Base-by-base conservation (phyloP, 169 alveolate species). In the Theileria annulata region DNA sequence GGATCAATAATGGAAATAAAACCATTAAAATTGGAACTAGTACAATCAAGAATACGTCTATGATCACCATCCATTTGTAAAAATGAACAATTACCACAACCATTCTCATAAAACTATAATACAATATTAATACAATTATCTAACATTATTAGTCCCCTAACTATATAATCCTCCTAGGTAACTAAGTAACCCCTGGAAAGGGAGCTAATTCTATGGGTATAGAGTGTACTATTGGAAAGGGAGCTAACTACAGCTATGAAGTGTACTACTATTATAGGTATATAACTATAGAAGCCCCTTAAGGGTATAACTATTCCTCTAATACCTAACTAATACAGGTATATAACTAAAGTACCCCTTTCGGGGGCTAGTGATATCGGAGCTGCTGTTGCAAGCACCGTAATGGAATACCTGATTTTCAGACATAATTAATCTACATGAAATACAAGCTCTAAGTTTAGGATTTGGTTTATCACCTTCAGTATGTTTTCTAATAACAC, bases 41-140 rank as follows among this genome's bases (percentile, higher is more conserved):
- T 94, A 62, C 96, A 92, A 68, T 90, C 94, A 71, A 89, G 88
- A 31, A 91, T 94, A 54, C 94, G 84, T 35, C 91, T 92, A 28
- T 96, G 77, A 64, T 94, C 96, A 19, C 95, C 95, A 15, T 93
- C 96, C 95, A 94, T 91, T 66, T 92, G 94, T 12, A 94, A 79
- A 80, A 73, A 87, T 25, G 94, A 82, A 78, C 97, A 94, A 86
- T 94, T 94, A 23, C 93, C 95, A 59, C 97, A 94, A n/a, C 97
- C 97, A 33, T 83, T 79, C 64, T 94, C 96, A 70, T 90, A 94
- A 88, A 94, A 94, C 95, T 94, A 89, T 35, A 19, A 23, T 19
- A 9, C 66, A 56, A 21, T n/a, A n/a, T n/a, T n/a, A n/a, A n/a
- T n/a, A n/a, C n/a, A n/a, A n/a, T n/a, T n/a, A n/a, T n/a, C n/a